Percentiles rank a stretch among this genome's conserved stretches.
Evolutionary conservation across 228 moss, liverwort and hornwort species (phyloP).

Genomic region (Sphagnum fallax): DNA sequence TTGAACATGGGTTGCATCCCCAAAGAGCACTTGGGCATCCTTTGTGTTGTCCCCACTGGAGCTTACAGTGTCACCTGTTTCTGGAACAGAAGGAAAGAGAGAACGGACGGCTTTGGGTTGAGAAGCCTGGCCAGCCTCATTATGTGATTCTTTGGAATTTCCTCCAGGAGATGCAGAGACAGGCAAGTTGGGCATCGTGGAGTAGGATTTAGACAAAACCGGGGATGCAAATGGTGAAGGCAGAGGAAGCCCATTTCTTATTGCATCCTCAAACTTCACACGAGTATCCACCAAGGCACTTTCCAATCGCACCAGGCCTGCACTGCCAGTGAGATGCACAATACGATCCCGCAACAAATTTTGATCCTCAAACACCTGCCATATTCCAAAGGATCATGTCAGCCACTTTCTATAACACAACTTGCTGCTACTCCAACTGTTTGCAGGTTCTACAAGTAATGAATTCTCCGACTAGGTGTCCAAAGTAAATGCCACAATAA

Average conservation of each 20-base stretch:
- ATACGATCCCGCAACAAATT: constrained; percentile 83
- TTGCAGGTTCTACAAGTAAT: too few relatives aligned
- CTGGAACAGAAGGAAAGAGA: constrained; percentile 25
- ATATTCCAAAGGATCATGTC: background rate
- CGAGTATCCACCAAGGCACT: constrained; percentile 66
- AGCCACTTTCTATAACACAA: too few relatives aligned
- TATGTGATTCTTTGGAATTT: background rate
- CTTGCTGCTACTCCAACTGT: too few relatives aligned
- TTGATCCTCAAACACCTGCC: constrained; percentile 84
- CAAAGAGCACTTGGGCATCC: constrained; percentile 17
- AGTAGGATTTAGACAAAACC: constrained; percentile 27
- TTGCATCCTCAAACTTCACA: constrained; percentile 54
- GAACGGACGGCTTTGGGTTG: constrained; percentile 34
- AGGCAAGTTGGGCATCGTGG: constrained; percentile 36
- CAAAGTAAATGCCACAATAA: too few relatives aligned
- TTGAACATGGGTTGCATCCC: constrained; percentile 5
- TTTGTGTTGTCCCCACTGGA: constrained; percentile 8
- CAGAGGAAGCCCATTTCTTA: constrained; percentile 49
- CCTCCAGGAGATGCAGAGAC: constrained; percentile 17
- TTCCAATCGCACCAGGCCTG: constrained; percentile 80
- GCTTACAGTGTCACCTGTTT: constrained; percentile 15
- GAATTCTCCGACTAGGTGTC: too few relatives aligned
- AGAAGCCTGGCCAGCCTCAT: constrained; percentile 1
- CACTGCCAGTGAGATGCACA: constrained; percentile 65
- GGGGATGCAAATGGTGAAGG: constrained; percentile 55